Evolutionary conservation across 2,329 filamentous ascomycete genomes (phyloP), one percentile per base, ranked within the genome.

Genomic region (Aspergillus arachidicola): DNA sequence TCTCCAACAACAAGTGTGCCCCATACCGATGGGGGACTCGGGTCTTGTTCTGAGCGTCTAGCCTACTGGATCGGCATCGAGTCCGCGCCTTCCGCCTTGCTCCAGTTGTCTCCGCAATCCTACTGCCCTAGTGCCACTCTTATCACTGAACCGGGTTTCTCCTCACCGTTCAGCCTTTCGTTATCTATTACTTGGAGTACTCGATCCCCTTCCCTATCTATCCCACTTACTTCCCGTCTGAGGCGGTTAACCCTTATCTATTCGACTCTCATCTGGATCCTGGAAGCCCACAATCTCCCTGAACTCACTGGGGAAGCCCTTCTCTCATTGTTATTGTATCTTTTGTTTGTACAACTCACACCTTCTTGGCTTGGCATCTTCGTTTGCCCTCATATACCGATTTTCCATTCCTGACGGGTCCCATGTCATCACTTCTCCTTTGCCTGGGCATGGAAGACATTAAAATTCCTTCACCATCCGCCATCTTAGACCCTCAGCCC

Each of bases 381-480:
- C 38, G 3, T 48, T 26, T 12, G 54, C 26, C 43, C 23, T 57
- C 56, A 28, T 43, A 43, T 34, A 28, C n/a, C 34, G 28, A 19
- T 11, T 26, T n/a, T 23, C 56, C 11, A 14, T 32, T 32, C 26
- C 54, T 57, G 60, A 46, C 46, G 51, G 51, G 50, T 53, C 58
- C 54, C 58, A 65, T 69, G 57, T 32, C 60, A 62, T 66, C 61
- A 46, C 63, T 62, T 63, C 64, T 57, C n/a, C 53, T 58, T 38
- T 61, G 59, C 76, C 32, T 60, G 58, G 76, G 75, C 74, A 85
- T 85, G 83, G 87, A 88, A 79, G 82, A 82, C 68, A 85, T 87
- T 77, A 84, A 82, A 73, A 87, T 88, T 68, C 85, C 86, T 64
- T 86, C 85, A 58, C 85, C 86, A 60, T 84, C 85, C 65, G 82